Evolutionary conservation across 495 filamentous ascomycete species (phyloP), one percentile per base, ranked within the genome.

Genomic region (Aspergillus coremiiformis): DNA sequence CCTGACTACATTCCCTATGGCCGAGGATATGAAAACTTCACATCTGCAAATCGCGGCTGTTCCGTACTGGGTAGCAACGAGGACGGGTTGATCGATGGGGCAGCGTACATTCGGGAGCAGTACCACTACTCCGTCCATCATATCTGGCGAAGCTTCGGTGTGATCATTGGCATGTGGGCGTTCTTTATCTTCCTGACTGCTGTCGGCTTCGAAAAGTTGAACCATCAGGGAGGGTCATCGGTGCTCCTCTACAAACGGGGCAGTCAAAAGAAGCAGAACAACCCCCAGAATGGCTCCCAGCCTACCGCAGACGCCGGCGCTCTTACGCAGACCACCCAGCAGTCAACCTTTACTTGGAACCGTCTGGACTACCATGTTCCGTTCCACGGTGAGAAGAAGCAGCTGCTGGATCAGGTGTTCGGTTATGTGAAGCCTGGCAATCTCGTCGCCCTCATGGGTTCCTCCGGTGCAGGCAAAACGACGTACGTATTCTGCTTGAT

Each of bases 381-480:
- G 57, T 84, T 68, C 42, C 61, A 70, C 12, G 67, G 69, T 0
- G 52, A 69, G 47, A 68, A 71, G 47, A 77, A 72, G 37, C 84
- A 82, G 9, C 72, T 93, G 30, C 72, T 93, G 9, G 79, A 88
- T 50, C 75, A 84, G 56, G 80, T 92, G 3, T 87, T 79, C 59
- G 87, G 88, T 10, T 92, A 83, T 55, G 87, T 90, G 32, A 84
- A 85, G 56, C 88, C 88, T 2, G 88, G 88, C 3, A 74, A 85
- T 56, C 71, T 93, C 22, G 90, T 87, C 1, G 88, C 87, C 3
- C 68, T 92, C 12, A 90, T 90, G 87, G 88, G 88, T 21, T 84
- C 82, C 9, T 89, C 84, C 1, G 88, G 88, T 12, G 88, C 88
- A n/a, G 88, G 88, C 44, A 93, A 93, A 57, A 93, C 88, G 4